These are phyloP conservation scores for Cladophialophora carrionii DNA, from an alignment of 2,329 filamentous ascomycete species.

Conservation along the genomic window DNA sequence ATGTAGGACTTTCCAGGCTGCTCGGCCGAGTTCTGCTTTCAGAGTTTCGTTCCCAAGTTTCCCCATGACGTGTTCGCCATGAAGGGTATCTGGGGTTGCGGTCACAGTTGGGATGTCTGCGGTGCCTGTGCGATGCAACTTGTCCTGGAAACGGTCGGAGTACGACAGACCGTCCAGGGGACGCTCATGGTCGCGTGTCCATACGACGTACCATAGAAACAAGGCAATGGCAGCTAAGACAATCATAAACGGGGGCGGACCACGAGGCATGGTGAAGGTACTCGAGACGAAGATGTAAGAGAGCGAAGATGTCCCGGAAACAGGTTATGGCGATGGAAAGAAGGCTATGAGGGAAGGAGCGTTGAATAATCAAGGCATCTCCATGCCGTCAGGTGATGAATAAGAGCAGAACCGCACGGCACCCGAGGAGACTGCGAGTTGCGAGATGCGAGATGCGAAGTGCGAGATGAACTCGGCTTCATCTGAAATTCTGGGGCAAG, in stretches of 20 bases:
- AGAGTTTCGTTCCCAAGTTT: slow-evolving; percentile 55
- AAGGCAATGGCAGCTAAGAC: slow-evolving; percentile 39
- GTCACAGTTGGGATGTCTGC: slow-evolving; percentile 19
- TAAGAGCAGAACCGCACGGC: background rate
- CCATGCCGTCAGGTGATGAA: slow-evolving; percentile 8
- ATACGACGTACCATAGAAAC: slow-evolving; percentile 40
- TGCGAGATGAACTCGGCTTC: background rate
- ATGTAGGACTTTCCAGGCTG: slow-evolving; percentile 68
- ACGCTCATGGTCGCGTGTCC: slow-evolving; percentile 32
- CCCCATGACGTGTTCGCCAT: slow-evolving; percentile 52
- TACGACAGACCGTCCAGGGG: slow-evolving; percentile 26
- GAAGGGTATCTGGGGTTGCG: slow-evolving; percentile 42
- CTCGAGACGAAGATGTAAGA: background rate
- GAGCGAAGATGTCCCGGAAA: background rate
- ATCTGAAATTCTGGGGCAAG: background rate
- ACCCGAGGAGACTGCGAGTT: background rate
- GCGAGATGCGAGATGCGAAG: background rate
- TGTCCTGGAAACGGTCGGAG: slow-evolving; percentile 27
- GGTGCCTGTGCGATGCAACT: slow-evolving; percentile 17
- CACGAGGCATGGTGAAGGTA: slow-evolving; percentile 36
- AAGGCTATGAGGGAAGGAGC: background rate
- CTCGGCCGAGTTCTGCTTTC: slow-evolving; percentile 65
- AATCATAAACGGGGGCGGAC: slow-evolving; percentile 37
- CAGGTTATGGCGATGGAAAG: background rate
- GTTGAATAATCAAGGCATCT: background rate